These are phyloP conservation scores for Saccharomyces hybrid DNA, from an alignment of 1,139 yeast genomes.

Conservation along the genomic window DNA sequence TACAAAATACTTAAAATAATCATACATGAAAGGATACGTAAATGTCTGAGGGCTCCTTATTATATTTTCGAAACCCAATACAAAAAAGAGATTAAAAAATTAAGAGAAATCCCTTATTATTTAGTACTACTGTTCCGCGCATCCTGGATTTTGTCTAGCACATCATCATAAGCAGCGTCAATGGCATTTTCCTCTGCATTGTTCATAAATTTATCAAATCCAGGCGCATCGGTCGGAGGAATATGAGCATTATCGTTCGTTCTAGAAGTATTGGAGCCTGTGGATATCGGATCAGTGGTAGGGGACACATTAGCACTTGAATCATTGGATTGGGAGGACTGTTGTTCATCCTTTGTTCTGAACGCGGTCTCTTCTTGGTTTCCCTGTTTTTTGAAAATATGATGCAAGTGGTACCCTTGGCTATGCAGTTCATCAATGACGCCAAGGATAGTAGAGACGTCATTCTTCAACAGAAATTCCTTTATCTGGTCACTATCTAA, in stretches of 20 bases:
- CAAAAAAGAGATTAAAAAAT: not conserved
- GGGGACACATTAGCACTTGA: not conserved
- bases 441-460: constrained; percentile 46
- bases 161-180: constrained; percentile 46
- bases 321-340: not conserved
- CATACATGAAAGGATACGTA: not conserved
- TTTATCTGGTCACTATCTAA: constrained; percentile 50
- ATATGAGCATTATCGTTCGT: not conserved
- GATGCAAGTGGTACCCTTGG: constrained; percentile 46
- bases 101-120: not conserved
- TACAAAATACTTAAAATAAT: not conserved
- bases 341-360: not conserved
- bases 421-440: constrained; percentile 45
- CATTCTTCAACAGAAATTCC: constrained; percentile 43
- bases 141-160: constrained; percentile 39
- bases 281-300: not conserved
- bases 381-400: constrained; percentile 40
- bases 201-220: constrained; percentile 6
- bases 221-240: constrained; percentile 9
- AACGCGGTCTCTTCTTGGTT: not conserved
- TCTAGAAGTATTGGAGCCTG: not conserved
- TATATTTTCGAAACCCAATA: not conserved
- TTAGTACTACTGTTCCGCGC: constrained; percentile 28
- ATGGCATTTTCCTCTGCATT: constrained; percentile 32
- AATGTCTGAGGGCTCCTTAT: not conserved